A percentile compares a stretch with the other conserved stretches of the same genome.
These are phyloP conservation scores for Suhomyces choctaworum DNA, from an alignment of 1,139 yeast species.

Conservation along the genomic window DNA sequence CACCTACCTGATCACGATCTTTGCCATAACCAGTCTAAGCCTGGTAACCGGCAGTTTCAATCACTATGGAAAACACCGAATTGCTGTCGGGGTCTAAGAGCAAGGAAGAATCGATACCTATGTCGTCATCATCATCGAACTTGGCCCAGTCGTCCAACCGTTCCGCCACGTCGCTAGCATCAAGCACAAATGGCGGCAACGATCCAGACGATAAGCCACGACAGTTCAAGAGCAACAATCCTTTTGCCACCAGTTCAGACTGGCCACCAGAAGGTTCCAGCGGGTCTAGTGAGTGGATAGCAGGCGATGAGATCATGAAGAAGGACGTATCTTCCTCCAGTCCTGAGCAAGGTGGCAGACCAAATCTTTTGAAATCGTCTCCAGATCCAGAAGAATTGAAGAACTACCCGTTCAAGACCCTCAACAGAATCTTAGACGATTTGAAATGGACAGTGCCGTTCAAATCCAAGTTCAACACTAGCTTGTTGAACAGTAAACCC, in stretches of 20 bases:
- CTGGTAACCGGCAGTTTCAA: neutral
- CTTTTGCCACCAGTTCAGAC: conserved; percentile 15
- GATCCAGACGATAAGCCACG: conserved; percentile 1
- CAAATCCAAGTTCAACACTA: conserved; percentile 20
- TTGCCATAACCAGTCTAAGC: conserved; percentile 1
- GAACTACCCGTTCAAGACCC: conserved; percentile 53
- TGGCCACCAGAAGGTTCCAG: neutral
- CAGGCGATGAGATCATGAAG: neutral
- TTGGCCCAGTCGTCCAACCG: neutral
- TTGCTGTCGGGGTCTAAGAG: conserved; percentile 1
- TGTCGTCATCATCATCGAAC: conserved; percentile 1
- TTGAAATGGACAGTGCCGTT: conserved; percentile 46
- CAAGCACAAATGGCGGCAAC: neutral
- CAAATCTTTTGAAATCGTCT: neutral
- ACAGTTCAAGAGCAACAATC: conserved; percentile 20
- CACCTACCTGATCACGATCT: conserved; percentile 7
- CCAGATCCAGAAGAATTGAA: conserved; percentile 4
- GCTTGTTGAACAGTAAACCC: conserved; percentile 34
- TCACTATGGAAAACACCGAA: conserved; percentile 8
- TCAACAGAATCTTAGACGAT: conserved; percentile 68
- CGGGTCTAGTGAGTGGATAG: neutral
- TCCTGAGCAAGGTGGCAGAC: neutral
- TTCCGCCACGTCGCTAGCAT: conserved; percentile 1
- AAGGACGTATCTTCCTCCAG: too few relatives aligned
- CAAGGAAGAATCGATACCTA: neutral